Evolutionary conservation across 306 rosid species (phyloP).

Genomic region (Castanospermum australe): DNA sequence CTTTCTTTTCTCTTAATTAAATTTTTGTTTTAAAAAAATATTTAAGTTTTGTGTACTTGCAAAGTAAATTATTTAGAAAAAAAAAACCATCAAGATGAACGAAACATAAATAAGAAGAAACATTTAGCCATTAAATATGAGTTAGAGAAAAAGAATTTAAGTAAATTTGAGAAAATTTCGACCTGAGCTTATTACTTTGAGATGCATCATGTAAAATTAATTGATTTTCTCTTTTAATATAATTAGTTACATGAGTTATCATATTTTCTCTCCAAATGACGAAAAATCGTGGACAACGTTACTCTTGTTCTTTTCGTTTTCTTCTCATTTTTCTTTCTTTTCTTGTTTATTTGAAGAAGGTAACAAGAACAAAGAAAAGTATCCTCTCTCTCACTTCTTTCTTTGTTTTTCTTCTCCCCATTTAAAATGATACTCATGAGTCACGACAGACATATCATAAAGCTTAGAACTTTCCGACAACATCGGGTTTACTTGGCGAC

Average conservation of each 20-base stretch:
- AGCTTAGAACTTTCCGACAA: not conserved
- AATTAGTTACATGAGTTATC: not conserved
- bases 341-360: not conserved
- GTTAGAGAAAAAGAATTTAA: not conserved
- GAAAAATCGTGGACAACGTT: slow-evolving; percentile 2
- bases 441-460: not conserved
- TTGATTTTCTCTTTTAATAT: not conserved
- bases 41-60: too few relatives aligned
- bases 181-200: slow-evolving; percentile 10
- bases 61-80: too few relatives aligned
- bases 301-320: not conserved
- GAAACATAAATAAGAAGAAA: too few relatives aligned
- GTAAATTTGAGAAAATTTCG: not conserved
- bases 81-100: too few relatives aligned
- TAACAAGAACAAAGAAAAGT: not conserved
- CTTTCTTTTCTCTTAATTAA: too few relatives aligned
- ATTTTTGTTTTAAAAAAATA: too few relatives aligned
- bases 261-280: not conserved
- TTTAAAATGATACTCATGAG: not conserved
- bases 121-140: too few relatives aligned
- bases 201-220: slow-evolving; percentile 6
- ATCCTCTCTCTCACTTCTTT: not conserved
- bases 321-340: not conserved
- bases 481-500: not conserved
- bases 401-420: not conserved